A percentile compares a stretch with the other conserved stretches of the same genome.
Conservation (phyloP, 1,284 basidiomycete genomes). For the Omphalotus olearius region DNA sequence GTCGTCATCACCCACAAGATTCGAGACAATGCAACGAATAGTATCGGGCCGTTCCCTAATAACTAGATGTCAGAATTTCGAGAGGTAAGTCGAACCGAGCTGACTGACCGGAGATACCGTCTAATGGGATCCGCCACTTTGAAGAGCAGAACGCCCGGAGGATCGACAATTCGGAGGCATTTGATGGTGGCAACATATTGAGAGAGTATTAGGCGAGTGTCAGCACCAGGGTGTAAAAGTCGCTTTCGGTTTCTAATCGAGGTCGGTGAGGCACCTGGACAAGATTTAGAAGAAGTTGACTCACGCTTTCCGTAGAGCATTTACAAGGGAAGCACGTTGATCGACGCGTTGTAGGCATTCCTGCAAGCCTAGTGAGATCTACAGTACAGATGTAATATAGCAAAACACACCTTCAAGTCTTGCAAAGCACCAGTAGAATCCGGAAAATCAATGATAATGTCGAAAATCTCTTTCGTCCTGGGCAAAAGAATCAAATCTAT, state of each 20-base stretch:
- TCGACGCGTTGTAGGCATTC: conserved; percentile 78
- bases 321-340: conserved; percentile 68
- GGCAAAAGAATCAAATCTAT: not conserved
- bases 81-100: not conserved
- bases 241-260: conserved; percentile 72
- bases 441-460: conserved; percentile 93
- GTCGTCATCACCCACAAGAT: conserved; percentile 84
- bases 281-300: conserved; percentile 20
- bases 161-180: conserved; percentile 88
- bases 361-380: conserved; percentile 27
- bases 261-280: not conserved
- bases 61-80: conserved; percentile 8
- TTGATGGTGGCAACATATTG: conserved; percentile 96
- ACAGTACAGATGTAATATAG: not conserved
- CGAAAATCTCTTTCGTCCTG: conserved; percentile 88
- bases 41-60: conserved; percentile 82
- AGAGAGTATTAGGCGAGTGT: conserved; percentile 87
- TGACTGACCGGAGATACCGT: conserved; percentile 69
- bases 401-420: conserved; percentile 68
- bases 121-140: conserved; percentile 90
- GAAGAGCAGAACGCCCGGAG: conserved; percentile 87
- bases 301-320: conserved; percentile 66
- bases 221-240: conserved; percentile 92
- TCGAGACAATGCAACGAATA: conserved; percentile 88
- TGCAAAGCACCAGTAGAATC: conserved; percentile 84